Conservation (phyloP, 805 yeast genomes). For the Cyberlindnera misumaiensis region DNA sequence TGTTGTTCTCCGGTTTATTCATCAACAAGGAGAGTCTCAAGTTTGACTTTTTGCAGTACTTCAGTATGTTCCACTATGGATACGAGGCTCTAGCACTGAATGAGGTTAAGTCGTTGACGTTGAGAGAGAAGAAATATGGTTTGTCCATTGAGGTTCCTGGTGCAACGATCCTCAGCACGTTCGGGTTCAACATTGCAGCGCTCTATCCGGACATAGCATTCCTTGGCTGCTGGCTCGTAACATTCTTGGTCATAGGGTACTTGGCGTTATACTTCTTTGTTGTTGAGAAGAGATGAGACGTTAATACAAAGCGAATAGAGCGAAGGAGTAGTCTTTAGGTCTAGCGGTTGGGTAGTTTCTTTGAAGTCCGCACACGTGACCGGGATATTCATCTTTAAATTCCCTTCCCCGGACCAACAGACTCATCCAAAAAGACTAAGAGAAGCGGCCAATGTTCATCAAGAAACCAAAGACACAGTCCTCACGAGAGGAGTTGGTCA, state of each 20-base stretch:
- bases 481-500: constrained; percentile 21
- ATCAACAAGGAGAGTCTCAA: constrained; percentile 67
- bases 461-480: constrained; percentile 8
- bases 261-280: constrained; percentile 65
- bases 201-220: constrained; percentile 58
- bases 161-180: constrained; percentile 90
- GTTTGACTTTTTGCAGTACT: constrained; percentile 69
- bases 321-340: too few species aligned
- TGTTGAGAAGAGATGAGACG: constrained; percentile 49
- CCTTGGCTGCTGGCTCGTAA: constrained; percentile 48
- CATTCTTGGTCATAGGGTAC: constrained; percentile 66
- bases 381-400: too few species aligned
- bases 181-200: constrained; percentile 85
- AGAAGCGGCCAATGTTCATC: constrained; percentile 1
- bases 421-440: too few species aligned
- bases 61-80: constrained; percentile 92
- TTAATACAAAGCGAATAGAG: background rate
- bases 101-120: constrained; percentile 80
- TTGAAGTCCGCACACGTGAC: too few species aligned
- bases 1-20: constrained; percentile 90
- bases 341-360: too few species aligned
- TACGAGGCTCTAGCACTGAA: constrained; percentile 90
- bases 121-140: constrained; percentile 87
- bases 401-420: too few species aligned
- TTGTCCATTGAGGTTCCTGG: constrained; percentile 95